Percentiles rank a stretch among this genome's conserved stretches.
Evolutionary conservation across 805 yeast species (phyloP).

Genomic region (Candida sithepensis): DNA sequence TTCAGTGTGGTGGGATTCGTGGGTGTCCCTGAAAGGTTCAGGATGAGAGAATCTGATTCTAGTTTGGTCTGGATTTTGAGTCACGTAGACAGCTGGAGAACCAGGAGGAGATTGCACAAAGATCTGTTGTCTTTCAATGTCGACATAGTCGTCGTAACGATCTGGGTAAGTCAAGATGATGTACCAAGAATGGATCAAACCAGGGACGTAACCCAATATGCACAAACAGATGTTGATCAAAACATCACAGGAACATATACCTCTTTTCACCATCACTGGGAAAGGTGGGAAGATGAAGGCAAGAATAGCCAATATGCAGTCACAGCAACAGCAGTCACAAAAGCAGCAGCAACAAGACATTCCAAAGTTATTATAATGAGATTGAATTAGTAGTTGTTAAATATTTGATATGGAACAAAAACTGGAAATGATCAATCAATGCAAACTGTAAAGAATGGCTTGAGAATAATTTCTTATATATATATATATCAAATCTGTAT

Average conservation of each 20-base stretch:
- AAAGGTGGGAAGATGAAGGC: conserved; percentile 76
- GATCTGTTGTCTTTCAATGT: conserved; percentile 27
- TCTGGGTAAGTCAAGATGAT: conserved; percentile 55
- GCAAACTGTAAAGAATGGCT: not conserved
- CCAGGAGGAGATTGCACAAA: conserved; percentile 24
- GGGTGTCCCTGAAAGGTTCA: conserved; percentile 28
- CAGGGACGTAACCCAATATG: conserved; percentile 65
- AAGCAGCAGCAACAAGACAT: conserved; percentile 22
- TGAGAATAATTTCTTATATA: too few species aligned
- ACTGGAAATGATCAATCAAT: not conserved
- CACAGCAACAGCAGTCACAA: conserved; percentile 40
- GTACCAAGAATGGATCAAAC: conserved; percentile 65
- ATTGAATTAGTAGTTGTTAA: too few species aligned
- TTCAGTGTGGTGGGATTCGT: not conserved
- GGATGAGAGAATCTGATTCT: conserved; percentile 29
- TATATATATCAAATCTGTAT: too few species aligned
- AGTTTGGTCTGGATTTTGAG: conserved; percentile 26
- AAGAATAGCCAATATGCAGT: conserved; percentile 62
- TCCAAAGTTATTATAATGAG: not conserved
- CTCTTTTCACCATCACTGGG: conserved; percentile 72
- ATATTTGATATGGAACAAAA: too few species aligned
- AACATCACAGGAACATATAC: conserved; percentile 66
- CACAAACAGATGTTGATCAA: conserved; percentile 63
- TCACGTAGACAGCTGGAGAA: conserved; percentile 16
- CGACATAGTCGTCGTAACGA: conserved; percentile 13